Evolutionary conservation across 2,329 filamentous ascomycete species (phyloP).

Genomic region (Emmonsiellopsis sp.): DNA sequence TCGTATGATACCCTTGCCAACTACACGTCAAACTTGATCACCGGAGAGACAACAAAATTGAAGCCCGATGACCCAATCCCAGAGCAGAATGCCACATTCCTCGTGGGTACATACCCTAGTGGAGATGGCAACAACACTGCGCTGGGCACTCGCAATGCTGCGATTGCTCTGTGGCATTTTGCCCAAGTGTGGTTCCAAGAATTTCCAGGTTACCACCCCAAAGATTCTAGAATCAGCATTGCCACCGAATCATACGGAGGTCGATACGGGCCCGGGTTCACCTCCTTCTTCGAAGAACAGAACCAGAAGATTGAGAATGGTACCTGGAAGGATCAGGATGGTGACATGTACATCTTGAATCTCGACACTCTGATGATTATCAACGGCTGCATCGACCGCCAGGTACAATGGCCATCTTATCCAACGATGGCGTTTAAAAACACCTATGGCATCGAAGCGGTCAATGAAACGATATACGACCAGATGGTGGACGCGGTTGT

Average conservation of each 20-base stretch:
- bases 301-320: constrained; percentile 32
- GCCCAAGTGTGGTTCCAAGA: constrained; percentile 54
- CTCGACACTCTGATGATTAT: constrained; percentile 47
- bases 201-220: constrained; percentile 54
- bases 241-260: constrained; percentile 41
- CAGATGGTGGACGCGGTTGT: constrained; percentile 36
- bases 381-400: constrained; percentile 37
- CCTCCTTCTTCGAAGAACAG: constrained; percentile 33
- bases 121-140: constrained; percentile 36
- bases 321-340: constrained; percentile 17
- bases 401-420: constrained; percentile 38
- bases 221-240: constrained; percentile 42
- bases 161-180: constrained; percentile 51
- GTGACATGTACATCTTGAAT: constrained; percentile 24
- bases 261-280: constrained; percentile 34
- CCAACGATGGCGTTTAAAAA: constrained; percentile 48
- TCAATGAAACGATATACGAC: constrained; percentile 41
- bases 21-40: constrained; percentile 21
- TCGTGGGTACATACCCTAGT: constrained; percentile 45
- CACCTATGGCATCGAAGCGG: constrained; percentile 45
- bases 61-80: constrained; percentile 18
- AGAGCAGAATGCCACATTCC: constrained; percentile 40
- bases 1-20: constrained; percentile 42
- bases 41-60: constrained; percentile 1
- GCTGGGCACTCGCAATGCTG: constrained; percentile 44